Percentiles rank a stretch among this genome's conserved stretches.
Evolutionary conservation across 129 eudicot species (phyloP).

Genomic region (Saussurea involucrata): DNA sequence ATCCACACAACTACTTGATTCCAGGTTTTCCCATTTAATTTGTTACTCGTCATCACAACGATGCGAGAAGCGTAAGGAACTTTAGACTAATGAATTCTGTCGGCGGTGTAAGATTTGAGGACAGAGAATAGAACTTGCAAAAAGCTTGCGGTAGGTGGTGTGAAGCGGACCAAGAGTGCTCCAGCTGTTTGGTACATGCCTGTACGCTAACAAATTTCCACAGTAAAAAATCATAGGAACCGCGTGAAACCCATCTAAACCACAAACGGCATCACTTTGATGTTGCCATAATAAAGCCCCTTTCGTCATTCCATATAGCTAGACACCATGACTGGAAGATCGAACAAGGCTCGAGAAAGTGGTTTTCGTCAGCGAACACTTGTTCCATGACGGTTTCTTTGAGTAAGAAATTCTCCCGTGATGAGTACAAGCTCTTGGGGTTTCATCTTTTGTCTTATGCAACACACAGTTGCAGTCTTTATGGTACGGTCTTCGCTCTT

Average conservation of each 20-base stretch:
- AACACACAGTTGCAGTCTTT: conserved; percentile 14
- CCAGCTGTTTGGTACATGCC: too few relatives aligned
- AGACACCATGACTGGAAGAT: conserved; percentile 7
- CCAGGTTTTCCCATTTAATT: background rate
- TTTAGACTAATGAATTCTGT: background rate
- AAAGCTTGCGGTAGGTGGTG: background rate
- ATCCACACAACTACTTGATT: too few relatives aligned
- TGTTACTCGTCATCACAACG: background rate
- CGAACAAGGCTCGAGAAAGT: conserved; percentile 1
- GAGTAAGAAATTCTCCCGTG: too few relatives aligned
- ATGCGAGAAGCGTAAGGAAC: background rate
- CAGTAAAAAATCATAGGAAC: background rate
- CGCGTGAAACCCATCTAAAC: background rate
- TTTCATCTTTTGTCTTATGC: background rate
- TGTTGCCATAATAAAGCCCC: background rate
- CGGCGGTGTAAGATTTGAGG: too few relatives aligned
- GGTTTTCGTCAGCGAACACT: conserved; percentile 3
- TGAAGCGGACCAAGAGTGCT: too few relatives aligned
- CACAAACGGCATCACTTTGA: background rate
- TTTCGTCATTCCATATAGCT: background rate
- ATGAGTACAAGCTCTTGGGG: too few relatives aligned
- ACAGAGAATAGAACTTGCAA: background rate
- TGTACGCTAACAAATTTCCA: background rate
- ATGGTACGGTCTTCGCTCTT: background rate
- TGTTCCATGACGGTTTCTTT: too few relatives aligned